Evolutionary conservation across 2,329 filamentous ascomycete genomes (phyloP).

Genomic region (Emergomyces pasteurianus): DNA sequence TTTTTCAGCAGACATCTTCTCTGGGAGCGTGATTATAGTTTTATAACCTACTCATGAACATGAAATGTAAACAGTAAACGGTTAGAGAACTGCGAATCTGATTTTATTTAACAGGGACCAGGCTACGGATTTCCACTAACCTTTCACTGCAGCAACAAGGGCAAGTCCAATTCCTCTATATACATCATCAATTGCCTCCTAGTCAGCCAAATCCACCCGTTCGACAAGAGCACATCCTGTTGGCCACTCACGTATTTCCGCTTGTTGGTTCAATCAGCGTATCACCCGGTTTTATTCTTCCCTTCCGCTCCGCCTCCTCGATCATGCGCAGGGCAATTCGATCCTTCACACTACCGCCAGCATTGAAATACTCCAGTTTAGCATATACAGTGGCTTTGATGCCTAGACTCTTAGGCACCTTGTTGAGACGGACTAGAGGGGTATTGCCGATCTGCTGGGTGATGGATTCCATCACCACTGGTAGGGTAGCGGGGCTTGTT

Average conservation of each 20-base stretch:
- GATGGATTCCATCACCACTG: slow-evolving; percentile 52
- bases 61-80: no score
- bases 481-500: slow-evolving; percentile 37
- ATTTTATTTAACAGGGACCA: not conserved
- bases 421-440: slow-evolving; percentile 87
- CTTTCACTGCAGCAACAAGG: slow-evolving; percentile 87
- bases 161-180: slow-evolving; percentile 75
- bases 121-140: slow-evolving; percentile 7
- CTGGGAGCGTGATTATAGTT: slow-evolving; percentile 94
- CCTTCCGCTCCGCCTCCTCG: slow-evolving; percentile 80
- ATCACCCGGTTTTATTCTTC: slow-evolving; percentile 92
- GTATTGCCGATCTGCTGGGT: slow-evolving; percentile 90
- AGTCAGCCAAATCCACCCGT: not conserved
- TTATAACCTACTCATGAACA: slow-evolving; percentile 53
- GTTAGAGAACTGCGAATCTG: not conserved
- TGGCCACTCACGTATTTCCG: slow-evolving; percentile 62
- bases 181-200: slow-evolving; percentile 17
- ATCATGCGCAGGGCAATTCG: slow-evolving; percentile 95
- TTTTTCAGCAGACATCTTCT: slow-evolving; percentile 99
- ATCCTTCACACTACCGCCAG: slow-evolving; percentile 88
- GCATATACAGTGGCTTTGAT: slow-evolving; percentile 82
- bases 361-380: slow-evolving; percentile 89
- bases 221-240: not conserved
- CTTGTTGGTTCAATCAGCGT: slow-evolving; percentile 96
- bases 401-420: slow-evolving; percentile 79